Conservation (phyloP, 73 alveolate species). For the Symbiodinium natans region DNA sequence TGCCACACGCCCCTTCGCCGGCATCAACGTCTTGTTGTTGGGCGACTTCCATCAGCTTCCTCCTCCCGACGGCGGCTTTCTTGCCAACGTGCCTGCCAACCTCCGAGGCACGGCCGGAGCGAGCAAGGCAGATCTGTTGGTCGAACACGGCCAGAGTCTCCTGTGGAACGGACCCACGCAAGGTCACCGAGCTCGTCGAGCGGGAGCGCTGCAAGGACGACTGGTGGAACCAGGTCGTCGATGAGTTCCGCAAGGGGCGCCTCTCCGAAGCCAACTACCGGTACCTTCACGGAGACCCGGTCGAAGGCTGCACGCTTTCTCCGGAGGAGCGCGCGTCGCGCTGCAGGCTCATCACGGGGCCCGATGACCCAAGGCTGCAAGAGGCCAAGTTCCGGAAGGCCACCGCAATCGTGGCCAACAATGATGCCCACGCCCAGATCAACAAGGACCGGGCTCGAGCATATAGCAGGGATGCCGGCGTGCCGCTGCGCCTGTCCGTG, state of each 20-base stretch:
- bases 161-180: too few species aligned
- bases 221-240: too few species aligned
- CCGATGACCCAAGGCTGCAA: constrained; percentile 22
- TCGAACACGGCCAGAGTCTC: too few species aligned
- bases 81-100: too few species aligned
- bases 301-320: constrained; percentile 25
- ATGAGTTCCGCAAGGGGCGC: too few species aligned
- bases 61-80: too few species aligned
- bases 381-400: constrained; percentile 28
- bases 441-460: constrained; percentile 43
- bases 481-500: constrained; percentile 24
- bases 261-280: too few species aligned
- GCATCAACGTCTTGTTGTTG: constrained; percentile 13
- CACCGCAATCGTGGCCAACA: constrained; percentile 42
- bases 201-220: too few species aligned
- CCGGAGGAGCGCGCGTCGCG: constrained; percentile 26
- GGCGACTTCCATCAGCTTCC: constrained; percentile 50
- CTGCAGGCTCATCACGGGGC: background rate
- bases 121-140: too few species aligned
- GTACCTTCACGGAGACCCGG: constrained; percentile 32
- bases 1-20: constrained; percentile 18
- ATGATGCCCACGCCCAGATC: constrained; percentile 44
- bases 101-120: too few species aligned
- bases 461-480: background rate
- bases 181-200: too few species aligned